These are phyloP conservation scores for Infundibulicybe gibba DNA, from an alignment of 768 basidiomycete species.

Conservation along the genomic window DNA sequence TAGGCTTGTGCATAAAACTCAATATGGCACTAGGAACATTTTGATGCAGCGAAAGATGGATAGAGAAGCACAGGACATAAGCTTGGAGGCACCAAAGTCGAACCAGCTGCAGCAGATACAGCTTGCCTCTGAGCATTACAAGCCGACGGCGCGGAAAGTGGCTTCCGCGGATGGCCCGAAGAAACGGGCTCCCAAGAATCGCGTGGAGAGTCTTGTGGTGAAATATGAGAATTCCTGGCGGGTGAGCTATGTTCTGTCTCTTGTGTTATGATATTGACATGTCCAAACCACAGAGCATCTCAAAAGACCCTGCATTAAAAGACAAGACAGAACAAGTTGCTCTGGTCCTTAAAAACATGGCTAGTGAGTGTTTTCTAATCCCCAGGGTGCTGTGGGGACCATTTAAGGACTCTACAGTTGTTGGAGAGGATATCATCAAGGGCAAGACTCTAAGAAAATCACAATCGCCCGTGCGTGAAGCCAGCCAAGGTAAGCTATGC, in stretches of 20 bases:
- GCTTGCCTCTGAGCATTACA: no score
- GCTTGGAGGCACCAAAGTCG: background rate
- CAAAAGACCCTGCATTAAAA: constrained; percentile 3
- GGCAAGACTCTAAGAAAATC: no score
- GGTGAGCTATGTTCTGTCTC: constrained; percentile 1
- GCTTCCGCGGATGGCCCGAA: background rate
- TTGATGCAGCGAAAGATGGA: constrained; percentile 12
- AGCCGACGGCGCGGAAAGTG: background rate
- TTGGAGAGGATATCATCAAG: no score
- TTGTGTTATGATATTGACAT: no score
- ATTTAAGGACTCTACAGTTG: no score
- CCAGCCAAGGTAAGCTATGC: no score
- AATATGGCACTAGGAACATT: constrained; percentile 7
- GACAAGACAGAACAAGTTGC: constrained; percentile 8
- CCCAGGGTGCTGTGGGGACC: no score
- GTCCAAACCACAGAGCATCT: background rate
- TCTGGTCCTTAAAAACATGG: constrained; percentile 9
- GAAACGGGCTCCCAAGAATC: background rate
- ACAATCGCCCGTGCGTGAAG: no score
- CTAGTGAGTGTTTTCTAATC: constrained; percentile 5
- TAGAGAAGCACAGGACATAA: constrained; percentile 1
- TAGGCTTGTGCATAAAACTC: background rate
- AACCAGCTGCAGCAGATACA: constrained; percentile 2
- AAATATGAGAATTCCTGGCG: constrained; percentile 6
- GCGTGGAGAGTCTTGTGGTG: background rate